Base-by-base conservation (phyloP, 1,284 basidiomycete genomes). In the Tilletia caries region DNA sequence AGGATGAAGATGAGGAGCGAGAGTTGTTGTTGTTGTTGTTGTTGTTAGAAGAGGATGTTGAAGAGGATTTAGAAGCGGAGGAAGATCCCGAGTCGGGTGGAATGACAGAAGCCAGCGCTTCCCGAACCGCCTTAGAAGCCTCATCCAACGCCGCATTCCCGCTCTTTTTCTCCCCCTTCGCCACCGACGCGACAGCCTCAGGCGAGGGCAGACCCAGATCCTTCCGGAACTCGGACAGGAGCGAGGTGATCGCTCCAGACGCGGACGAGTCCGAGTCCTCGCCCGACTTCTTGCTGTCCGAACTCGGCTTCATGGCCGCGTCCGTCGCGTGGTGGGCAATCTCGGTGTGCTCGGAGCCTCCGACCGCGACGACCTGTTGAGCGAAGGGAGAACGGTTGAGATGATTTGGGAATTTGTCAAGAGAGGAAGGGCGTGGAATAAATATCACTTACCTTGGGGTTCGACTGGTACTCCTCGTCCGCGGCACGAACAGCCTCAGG, bases 1-100 rank as follows among this genome's bases (percentile, higher is more conserved):
- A 66, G 8, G 67, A 71, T 8, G 68, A 71, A 29, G 73, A 70
- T 15, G 68, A 67, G 25, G 37, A 64, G 37, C 65, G 70, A 43
- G 68, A 27, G 37, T 41, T 41, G n/a, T n/a, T n/a, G n/a, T n/a
- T n/a, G n/a, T n/a, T n/a, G n/a, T n/a, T n/a, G n/a, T n/a, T n/a
- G n/a, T n/a, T n/a, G n/a, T n/a, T n/a, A n/a, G n/a, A n/a, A n/a
- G n/a, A n/a, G n/a, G n/a, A n/a, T n/a, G n/a, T n/a, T n/a, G n/a
- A n/a, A n/a, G 37, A 41, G 15, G 37, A 41, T 15, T 41, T 41
- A 1, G 37, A 41, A 10, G 8, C 15, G 37, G 37, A 41, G 10
- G 37, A 41, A 2, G 37, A 41, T 6, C 37, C 37, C 37, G 37
- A 41, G 37, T 29, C 25, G 23, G 6, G 12, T 32, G 27, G 52